Evolutionary conservation across 202 grass and related monocot genomes (phyloP).

Genomic region (Zoysia matrella): DNA sequence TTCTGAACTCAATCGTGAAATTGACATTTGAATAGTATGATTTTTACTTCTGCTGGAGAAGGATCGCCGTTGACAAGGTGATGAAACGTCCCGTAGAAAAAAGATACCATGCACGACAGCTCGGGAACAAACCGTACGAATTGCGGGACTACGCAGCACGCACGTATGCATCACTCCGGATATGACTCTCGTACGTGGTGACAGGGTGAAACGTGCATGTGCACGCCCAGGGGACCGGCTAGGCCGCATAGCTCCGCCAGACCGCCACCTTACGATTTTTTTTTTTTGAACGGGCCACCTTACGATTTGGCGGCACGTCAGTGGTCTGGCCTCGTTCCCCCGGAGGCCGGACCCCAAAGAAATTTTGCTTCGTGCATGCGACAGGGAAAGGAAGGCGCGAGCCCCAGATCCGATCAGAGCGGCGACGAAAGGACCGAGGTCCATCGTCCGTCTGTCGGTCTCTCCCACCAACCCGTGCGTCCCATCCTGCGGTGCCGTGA

Average conservation of each 20-base stretch:
- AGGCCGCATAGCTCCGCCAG: neutral
- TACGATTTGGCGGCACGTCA: constrained; percentile 16
- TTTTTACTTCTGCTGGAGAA: no score
- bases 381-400: constrained; percentile 10
- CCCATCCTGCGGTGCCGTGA: neutral
- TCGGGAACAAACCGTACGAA: neutral
- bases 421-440: neutral
- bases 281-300: constrained; percentile 7
- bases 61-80: neutral
- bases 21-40: no score
- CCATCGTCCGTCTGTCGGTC: neutral
- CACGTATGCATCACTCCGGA: neutral
- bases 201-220: constrained; percentile 39
- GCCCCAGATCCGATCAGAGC: constrained; percentile 37
- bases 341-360: neutral
- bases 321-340: constrained; percentile 8
- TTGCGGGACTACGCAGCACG: neutral
- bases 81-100: neutral
- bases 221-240: neutral
- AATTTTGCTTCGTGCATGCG: constrained; percentile 9
- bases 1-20: no score
- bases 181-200: neutral
- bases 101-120: neutral
- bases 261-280: no score
- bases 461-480: neutral